These are phyloP conservation scores for Pythium angustatum DNA, from an alignment of 352 stramenopile genomes.

Conservation along the genomic window DNA sequence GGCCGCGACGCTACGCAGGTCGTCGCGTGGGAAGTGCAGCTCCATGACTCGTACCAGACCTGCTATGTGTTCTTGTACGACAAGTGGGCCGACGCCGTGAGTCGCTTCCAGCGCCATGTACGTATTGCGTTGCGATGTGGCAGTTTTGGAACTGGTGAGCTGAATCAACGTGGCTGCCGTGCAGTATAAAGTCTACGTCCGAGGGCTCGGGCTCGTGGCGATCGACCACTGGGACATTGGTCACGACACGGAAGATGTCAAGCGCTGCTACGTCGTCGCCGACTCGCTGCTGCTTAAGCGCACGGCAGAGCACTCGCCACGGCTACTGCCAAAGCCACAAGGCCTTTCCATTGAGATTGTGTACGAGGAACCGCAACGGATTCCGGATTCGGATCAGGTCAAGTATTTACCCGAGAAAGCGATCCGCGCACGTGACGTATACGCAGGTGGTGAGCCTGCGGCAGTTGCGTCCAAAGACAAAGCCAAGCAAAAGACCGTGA, in stretches of 20 bases:
- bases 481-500: too few species aligned
- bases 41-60: slow-evolving; percentile 48
- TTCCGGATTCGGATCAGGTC: slow-evolving; percentile 62
- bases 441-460: slow-evolving; percentile 3
- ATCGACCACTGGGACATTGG: slow-evolving; percentile 59
- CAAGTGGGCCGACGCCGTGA: slow-evolving; percentile 60
- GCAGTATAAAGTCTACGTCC: slow-evolving; percentile 65
- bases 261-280: slow-evolving; percentile 58
- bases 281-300: slow-evolving; percentile 60
- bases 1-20: slow-evolving; percentile 50
- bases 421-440: slow-evolving; percentile 45
- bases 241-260: slow-evolving; percentile 60
- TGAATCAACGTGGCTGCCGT: too few species aligned
- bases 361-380: slow-evolving; percentile 53
- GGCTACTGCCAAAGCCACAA: slow-evolving; percentile 39
- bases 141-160: too few species aligned
- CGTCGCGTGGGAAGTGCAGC: slow-evolving; percentile 49
- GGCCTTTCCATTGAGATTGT: slow-evolving; percentile 47
- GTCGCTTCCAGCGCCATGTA: slow-evolving; percentile 63
- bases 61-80: slow-evolving; percentile 77
- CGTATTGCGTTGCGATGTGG: too few species aligned
- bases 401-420: slow-evolving; percentile 45
- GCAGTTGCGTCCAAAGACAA: not conserved
- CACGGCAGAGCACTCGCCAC: slow-evolving; percentile 34
- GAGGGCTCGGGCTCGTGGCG: slow-evolving; percentile 49